Evolutionary conservation across 1,284 basidiomycete species (phyloP).

Genomic region (Lentinus polychrous): DNA sequence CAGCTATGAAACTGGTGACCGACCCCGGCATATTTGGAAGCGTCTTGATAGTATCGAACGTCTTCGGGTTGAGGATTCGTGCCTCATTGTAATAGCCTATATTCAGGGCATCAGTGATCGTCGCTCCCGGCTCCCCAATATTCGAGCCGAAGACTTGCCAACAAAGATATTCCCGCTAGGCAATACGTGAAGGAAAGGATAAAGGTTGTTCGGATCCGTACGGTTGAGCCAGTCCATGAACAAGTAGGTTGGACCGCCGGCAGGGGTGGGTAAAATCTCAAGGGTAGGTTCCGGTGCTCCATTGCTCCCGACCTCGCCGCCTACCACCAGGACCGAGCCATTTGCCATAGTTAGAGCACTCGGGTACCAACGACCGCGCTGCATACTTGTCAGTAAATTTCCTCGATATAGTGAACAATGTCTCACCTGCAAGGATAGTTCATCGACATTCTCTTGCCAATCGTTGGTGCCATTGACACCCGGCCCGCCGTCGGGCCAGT

Average conservation of each 20-base stretch:
- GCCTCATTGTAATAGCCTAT: constrained; percentile 74
- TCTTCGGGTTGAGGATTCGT: constrained; percentile 60
- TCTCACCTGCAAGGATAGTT: constrained; percentile 44
- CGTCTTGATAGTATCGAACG: constrained; percentile 49
- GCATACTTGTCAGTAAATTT: constrained; percentile 1
- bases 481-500: constrained; percentile 48
- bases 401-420: background rate
- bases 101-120: constrained; percentile 3
- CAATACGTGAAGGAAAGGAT: constrained; percentile 68
- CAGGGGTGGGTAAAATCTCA: constrained; percentile 46
- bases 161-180: constrained; percentile 62
- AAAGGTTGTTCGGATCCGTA: constrained; percentile 71
- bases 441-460: constrained; percentile 55
- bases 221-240: constrained; percentile 43
- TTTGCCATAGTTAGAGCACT: constrained; percentile 58
- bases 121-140: background rate
- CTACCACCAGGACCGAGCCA: constrained; percentile 64
- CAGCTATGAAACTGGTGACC: constrained; percentile 66
- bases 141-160: constrained; percentile 35
- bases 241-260: constrained; percentile 33
- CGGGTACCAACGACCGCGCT: constrained; percentile 72
- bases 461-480: constrained; percentile 61
- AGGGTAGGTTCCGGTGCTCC: constrained; percentile 55
- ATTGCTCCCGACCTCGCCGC: constrained; percentile 69
- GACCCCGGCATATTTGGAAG: constrained; percentile 70